Base-by-base conservation (phyloP, 768 basidiomycete species). In the Trametopsis cervina region DNA sequence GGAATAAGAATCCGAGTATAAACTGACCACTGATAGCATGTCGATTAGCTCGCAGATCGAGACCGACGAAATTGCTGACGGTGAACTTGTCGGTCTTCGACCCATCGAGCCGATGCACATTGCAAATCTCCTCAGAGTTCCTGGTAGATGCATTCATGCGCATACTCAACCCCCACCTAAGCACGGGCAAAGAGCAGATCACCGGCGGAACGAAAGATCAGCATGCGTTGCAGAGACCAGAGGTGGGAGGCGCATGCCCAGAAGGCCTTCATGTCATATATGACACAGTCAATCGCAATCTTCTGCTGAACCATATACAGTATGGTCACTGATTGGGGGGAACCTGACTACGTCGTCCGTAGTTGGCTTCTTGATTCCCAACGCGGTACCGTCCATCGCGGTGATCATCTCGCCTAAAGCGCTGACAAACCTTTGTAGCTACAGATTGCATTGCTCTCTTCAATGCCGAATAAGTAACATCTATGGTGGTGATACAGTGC, bases 1-100 rank as follows among this genome's bases (percentile, higher is more conserved):
- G 21, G 40, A 42, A 38, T 17, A 58, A 38, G 35, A 42, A 47
- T 46, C 48, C 54, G 44, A 49, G 40, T 37, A 50, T 46, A 40
- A 50, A 42, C 23, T 18, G 25, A 38, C 29, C 12, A 42, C 26
- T n/a, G 48, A 43, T 29, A 35, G 20, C 17, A 22, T 17, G 22
- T 40, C n/a, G 35, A 41, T 23, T 41, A 43, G 37, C 23, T n/a
- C 17, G 41, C 21, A n/a, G n/a, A 26, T 38, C 48, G 2, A 36
- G 27, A 33, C 27, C 17, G 44, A 47, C 7, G 50, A 39, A n/a
- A 23, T 45, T 36, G 35, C 17, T 36, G 46, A 25, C 26, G n/a
- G 35, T 20, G 20, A 40, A 29, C 27, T 46, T 27, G 27, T 12
- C 17, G 46, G 18, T 3, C 46, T 40, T 18, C 38, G n/a, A 26